Percentiles rank a stretch among this genome's conserved stretches.
Evolutionary conservation across 306 rosid species (phyloP).

Genomic region (Casuarina glauca): DNA sequence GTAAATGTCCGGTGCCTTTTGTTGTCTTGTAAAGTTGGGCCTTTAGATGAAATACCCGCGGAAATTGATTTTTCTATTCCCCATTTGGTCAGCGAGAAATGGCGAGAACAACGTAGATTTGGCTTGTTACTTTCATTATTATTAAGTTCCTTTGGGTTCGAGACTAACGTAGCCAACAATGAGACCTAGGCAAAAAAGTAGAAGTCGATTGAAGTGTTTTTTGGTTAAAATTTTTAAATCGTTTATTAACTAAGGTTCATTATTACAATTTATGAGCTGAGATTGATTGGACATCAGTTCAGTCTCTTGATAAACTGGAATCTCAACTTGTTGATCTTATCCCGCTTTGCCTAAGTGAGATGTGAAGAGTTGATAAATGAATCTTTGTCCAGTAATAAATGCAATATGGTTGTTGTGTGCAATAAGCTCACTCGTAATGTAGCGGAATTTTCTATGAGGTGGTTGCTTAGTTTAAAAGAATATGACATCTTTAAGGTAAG

Average conservation of each 20-base stretch:
- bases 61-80: background rate
- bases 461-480: background rate
- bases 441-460: background rate
- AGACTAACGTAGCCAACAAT: background rate
- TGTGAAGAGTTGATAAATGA: background rate
- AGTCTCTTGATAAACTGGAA: background rate
- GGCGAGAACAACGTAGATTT: background rate
- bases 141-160: background rate
- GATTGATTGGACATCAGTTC: background rate
- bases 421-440: background rate
- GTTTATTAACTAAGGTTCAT: background rate
- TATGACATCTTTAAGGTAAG: background rate
- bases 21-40: background rate
- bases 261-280: background rate
- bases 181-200: background rate
- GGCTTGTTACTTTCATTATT: background rate
- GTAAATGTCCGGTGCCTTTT: background rate
- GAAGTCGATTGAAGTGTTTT: background rate
- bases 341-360: background rate
- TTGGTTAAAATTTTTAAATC: background rate
- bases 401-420: background rate
- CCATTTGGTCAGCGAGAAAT: conserved; percentile 9
- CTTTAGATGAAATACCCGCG: background rate
- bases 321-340: background rate
- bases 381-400: background rate